Base-by-base conservation (phyloP, 2,329 filamentous ascomycete species). In the Cladosporium sp. region DNA sequence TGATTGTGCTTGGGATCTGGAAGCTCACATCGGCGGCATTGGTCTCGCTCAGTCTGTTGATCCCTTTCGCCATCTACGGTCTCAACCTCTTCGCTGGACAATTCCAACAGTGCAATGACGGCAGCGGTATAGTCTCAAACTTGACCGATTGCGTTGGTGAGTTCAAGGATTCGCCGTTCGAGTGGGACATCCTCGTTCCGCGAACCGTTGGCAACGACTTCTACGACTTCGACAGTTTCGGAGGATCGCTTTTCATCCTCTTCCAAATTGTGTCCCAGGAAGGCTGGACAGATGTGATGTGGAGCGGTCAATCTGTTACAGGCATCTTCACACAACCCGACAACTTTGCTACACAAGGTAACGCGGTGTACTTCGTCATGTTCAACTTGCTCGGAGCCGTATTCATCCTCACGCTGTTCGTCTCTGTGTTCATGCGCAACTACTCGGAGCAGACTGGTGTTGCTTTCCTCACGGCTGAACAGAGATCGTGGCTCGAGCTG, bases 251-350 rank as follows among this genome's bases (percentile, higher is more conserved):
- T 36, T 98, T 98, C 81, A 96, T 96, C 67, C 90, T 99, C 66
- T 99, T 97, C 81, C 93, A 98, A 77, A 97, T 99, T 78, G 94
- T 98, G 49, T 98, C 94, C 61, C 95, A 99, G 78, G 96, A 99
- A 83, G 95, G 95, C 36, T 99, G 96, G 95, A 89, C 89, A 13
- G 93, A 97, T 76, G 92, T 97, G n/a, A 91, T 95, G 75, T 93
- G 91, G 81, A 86, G 87, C 36, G 90, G 89, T 1, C 91, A 96
- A 80, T 87, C 88, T 34, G 95, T 98, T 69, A 93, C 89, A 1
- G 92, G 91, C 2, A 81, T 83, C 34, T 91, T 89, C 66, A 82
- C 84, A 30, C 95, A 98, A 74, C 93, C 93, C 0, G 75, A 86
- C 60, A 79, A 85, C 34, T 88, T 89, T 67, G 83, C 86, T 1